phyloP scores from a whole-genome alignment of 768 basidiomycete genomes.

The Scleroderma bovista region DNA sequence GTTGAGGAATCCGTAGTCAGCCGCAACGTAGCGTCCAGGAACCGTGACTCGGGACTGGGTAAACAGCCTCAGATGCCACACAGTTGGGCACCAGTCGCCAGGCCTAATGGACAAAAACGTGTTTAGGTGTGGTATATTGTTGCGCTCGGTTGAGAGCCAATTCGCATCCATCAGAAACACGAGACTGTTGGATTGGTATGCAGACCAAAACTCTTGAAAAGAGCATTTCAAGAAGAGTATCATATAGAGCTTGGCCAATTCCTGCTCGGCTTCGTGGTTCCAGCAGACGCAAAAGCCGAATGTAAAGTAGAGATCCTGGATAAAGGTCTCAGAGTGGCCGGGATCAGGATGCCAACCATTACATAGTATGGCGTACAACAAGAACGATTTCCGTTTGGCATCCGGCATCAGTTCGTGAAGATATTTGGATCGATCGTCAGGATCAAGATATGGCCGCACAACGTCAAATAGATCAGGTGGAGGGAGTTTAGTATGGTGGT shows the following conservation, averaged over 20 bases:
- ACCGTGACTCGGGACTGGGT: constrained; percentile 6
- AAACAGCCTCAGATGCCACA: constrained; percentile 35
- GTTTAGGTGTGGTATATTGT: constrained; percentile 15
- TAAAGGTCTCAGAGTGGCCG: neutral
- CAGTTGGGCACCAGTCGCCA: constrained; percentile 16
- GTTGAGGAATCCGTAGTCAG: constrained; percentile 35
- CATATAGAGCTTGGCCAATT: constrained; percentile 13
- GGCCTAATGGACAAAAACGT: constrained; percentile 14
- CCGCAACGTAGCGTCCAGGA: constrained; percentile 8
- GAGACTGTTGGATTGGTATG: constrained; percentile 21
- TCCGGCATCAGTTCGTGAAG: neutral
- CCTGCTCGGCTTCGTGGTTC: neutral
- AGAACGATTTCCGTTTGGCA: neutral
- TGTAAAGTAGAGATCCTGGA: neutral
- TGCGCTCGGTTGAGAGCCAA: constrained; percentile 5
- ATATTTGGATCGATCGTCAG: neutral
- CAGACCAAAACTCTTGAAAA: constrained; percentile 30
- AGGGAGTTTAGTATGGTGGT: constrained; percentile 2
- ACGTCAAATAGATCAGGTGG: neutral
- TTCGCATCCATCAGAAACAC: constrained; percentile 23
- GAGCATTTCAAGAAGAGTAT: constrained; percentile 24
- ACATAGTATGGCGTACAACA: neutral
- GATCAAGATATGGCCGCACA: constrained; percentile 1
- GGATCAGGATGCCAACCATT: neutral
- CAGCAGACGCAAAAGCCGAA: constrained; percentile 13